Percentiles rank a stretch among this genome's conserved stretches.
Conservation (phyloP, 2,329 filamentous ascomycete species). For the Fonsecaea multimorphosa region DNA sequence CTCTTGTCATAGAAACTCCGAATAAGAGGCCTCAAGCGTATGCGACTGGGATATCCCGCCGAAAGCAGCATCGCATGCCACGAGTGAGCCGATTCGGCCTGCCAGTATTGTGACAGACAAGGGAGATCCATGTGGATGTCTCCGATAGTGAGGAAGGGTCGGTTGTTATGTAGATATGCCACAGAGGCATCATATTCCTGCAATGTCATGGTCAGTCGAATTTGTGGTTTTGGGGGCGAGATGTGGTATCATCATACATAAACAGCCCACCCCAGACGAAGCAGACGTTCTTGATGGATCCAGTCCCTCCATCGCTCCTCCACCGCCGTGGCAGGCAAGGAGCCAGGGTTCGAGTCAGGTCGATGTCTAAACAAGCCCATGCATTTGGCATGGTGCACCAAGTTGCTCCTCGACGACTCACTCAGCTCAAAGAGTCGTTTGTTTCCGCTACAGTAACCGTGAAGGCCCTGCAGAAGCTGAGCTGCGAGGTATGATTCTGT, state of each 20-base stretch:
- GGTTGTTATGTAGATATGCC: slow-evolving; percentile 9
- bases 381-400: slow-evolving; percentile 15
- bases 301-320: slow-evolving; percentile 6
- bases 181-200: slow-evolving; percentile 20
- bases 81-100: slow-evolving; percentile 7
- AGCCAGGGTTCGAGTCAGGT: no score
- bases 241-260: slow-evolving; percentile 19
- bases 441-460: slow-evolving; percentile 22
- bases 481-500: slow-evolving; percentile 13
- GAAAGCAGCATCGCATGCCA: slow-evolving; percentile 13
- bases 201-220: no score
- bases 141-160: slow-evolving; percentile 6
- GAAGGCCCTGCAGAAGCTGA: slow-evolving; percentile 12
- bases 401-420: not conserved
- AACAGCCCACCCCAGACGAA: slow-evolving; percentile 24
- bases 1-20: not conserved
- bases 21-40: not conserved
- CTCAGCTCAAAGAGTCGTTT: slow-evolving; percentile 19
- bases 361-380: slow-evolving; percentile 18
- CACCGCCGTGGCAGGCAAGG: not conserved
- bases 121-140: slow-evolving; percentile 18
- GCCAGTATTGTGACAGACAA: not conserved
- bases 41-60: not conserved
- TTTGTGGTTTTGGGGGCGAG: no score
- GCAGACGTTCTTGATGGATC: slow-evolving; percentile 6